Percentiles rank a stretch among this genome's conserved stretches.
phyloP scores from a whole-genome alignment of 805 yeast species.

The Myxozyma vanderwaltii region DNA sequence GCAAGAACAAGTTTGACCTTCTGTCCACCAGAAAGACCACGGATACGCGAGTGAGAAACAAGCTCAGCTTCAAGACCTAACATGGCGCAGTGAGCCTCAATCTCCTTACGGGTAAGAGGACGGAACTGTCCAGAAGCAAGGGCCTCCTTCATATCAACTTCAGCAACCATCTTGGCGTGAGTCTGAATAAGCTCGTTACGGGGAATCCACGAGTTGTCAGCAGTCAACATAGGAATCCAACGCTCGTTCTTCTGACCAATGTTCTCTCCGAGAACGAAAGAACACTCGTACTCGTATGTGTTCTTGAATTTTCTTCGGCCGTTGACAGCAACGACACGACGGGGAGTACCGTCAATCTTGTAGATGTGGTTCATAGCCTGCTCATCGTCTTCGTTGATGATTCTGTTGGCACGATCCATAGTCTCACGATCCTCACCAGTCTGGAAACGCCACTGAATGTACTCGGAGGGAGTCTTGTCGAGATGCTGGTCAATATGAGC shows the following conservation, averaged over 20 bases:
- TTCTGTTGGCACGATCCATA: constrained; percentile 99
- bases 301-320: constrained; percentile 99
- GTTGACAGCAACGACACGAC: constrained; percentile 93
- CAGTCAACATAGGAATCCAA: constrained; percentile 99
- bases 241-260: constrained; percentile 98
- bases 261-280: constrained; percentile 97
- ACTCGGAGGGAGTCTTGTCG: constrained; percentile 99
- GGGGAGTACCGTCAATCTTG: constrained; percentile 97
- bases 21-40: constrained; percentile 99
- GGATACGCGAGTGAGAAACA: constrained; percentile 99
- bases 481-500: constrained; percentile 98
- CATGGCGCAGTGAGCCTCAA: constrained; percentile 97
- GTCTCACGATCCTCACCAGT: constrained; percentile 99
- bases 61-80: constrained; percentile 98
- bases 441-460: constrained; percentile 99
- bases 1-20: constrained; percentile 99
- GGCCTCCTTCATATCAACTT: constrained; percentile 99
- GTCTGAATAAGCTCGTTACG: constrained; percentile 97
- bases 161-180: constrained; percentile 99
- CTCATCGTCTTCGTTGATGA: constrained; percentile 95
- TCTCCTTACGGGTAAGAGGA: constrained; percentile 99
- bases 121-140: constrained; percentile 99
- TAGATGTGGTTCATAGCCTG: constrained; percentile 98
- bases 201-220: constrained; percentile 99
- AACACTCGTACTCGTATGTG: constrained; percentile 99